Evolutionary conservation across 2,329 filamentous ascomycete species (phyloP).

Genomic region (Diaporthe aspalathi): DNA sequence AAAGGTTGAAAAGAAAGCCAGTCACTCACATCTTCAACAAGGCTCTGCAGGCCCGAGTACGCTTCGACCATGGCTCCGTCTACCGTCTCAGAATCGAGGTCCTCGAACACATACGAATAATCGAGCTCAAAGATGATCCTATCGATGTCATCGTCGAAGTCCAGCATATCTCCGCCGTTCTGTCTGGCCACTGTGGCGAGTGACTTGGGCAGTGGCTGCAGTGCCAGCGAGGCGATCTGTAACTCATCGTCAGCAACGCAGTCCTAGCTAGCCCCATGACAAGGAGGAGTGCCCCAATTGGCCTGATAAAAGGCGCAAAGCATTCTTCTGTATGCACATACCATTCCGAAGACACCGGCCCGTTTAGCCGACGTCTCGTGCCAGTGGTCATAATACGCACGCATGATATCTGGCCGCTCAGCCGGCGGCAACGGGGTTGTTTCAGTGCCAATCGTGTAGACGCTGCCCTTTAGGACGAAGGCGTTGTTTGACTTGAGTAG

Average conservation of each 20-base stretch:
- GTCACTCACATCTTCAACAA: slow-evolving; percentile 42
- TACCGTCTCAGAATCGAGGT: slow-evolving; percentile 45
- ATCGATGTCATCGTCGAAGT: slow-evolving; percentile 52
- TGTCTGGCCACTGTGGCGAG: slow-evolving; percentile 48
- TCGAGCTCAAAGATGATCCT: slow-evolving; percentile 57
- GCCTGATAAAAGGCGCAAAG: slow-evolving; percentile 22
- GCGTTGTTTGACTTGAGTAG: slow-evolving; percentile 43
- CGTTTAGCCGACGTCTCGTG: slow-evolving; percentile 33
- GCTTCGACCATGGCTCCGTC: slow-evolving; percentile 51
- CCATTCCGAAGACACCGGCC: slow-evolving; percentile 7
- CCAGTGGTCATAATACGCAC: slow-evolving; percentile 42
- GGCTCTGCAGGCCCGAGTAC: slow-evolving; percentile 48
- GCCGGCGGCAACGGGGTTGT: slow-evolving; percentile 42
- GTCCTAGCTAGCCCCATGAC: too few species aligned
- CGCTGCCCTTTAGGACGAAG: slow-evolving; percentile 41
- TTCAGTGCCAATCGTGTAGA: slow-evolving; percentile 44
- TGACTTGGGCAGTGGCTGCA: slow-evolving; percentile 49
- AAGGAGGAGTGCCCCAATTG: background rate
- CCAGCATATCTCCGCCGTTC: slow-evolving; percentile 53
- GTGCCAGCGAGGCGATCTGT: slow-evolving; percentile 43
- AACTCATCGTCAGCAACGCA: background rate
- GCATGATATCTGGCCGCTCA: slow-evolving; percentile 35
- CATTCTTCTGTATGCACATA: background rate
- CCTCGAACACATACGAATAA: slow-evolving; percentile 52
- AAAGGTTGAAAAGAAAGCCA: background rate